A percentile compares a stretch with the other conserved stretches of the same genome.
Conservation (phyloP, 768 basidiomycete genomes). For the Termitomyces sp. region DNA sequence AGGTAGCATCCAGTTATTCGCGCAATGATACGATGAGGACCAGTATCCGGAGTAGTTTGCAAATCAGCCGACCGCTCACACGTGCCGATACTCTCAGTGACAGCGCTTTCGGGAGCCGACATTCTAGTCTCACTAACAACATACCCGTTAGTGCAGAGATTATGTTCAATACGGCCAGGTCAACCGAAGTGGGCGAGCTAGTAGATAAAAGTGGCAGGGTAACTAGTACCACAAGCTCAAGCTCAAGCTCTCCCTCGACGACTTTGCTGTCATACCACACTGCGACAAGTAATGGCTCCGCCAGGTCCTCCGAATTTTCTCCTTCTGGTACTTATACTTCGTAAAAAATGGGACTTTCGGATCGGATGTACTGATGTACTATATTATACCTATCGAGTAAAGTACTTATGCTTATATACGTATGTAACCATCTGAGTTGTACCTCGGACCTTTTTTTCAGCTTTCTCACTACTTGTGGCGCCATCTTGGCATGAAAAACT, state of each 20-base stretch:
- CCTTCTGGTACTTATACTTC: neutral
- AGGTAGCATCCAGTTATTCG: constrained; percentile 29
- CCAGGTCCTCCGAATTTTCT: neutral
- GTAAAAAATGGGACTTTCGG: constrained; percentile 1
- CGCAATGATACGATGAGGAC: constrained; percentile 14
- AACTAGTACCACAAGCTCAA: constrained; percentile 5
- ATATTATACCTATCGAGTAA: constrained; percentile 6
- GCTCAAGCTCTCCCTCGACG: constrained; percentile 14
- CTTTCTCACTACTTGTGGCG: neutral
- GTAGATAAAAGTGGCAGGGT: constrained; percentile 15
- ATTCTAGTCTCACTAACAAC: constrained; percentile 33
- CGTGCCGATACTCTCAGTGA: constrained; percentile 30
- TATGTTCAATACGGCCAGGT: constrained; percentile 15
- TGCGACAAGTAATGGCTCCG: constrained; percentile 14
- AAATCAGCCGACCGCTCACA: constrained; percentile 33
- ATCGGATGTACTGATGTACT: constrained; percentile 5
- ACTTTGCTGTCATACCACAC: constrained; percentile 18
- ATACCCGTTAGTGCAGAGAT: constrained; percentile 24
- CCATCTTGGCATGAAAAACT: neutral
- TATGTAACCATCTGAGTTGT: neutral
- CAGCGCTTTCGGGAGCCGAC: constrained; percentile 20
- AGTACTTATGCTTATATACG: constrained; percentile 5
- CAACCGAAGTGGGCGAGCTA: constrained; percentile 31
- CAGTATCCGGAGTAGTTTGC: constrained; percentile 17
- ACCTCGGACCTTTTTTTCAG: neutral